Evolutionary conservation across 805 yeast genomes (phyloP).

Genomic region (Tetrapisispora phaffii): DNA sequence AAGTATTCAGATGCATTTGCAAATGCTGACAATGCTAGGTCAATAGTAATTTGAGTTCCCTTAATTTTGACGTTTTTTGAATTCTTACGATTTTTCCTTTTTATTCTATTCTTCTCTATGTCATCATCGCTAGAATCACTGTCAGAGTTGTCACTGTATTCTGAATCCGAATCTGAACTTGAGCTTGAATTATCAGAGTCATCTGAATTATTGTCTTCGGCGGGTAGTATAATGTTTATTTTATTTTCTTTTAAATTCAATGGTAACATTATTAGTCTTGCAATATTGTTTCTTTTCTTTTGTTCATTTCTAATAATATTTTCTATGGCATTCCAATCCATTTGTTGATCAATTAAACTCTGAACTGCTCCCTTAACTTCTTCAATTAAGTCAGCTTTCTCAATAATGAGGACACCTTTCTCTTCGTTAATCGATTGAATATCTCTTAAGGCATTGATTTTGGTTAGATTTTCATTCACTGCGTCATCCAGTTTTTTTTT

Average conservation of each 20-base stretch:
- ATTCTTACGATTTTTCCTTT: constrained; percentile 1
- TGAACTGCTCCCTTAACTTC: constrained; percentile 62
- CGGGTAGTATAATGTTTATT: constrained; percentile 46
- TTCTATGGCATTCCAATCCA: constrained; percentile 92
- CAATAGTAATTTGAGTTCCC: constrained; percentile 48
- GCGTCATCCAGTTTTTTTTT: constrained; percentile 67
- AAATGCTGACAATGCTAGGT: constrained; percentile 63
- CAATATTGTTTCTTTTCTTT: constrained; percentile 51
- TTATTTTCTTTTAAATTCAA: constrained; percentile 61
- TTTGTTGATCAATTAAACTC: constrained; percentile 60
- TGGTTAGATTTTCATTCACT: constrained; percentile 56
- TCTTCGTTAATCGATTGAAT: constrained; percentile 54
- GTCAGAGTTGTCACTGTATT: constrained; percentile 12
- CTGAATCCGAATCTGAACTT: constrained; percentile 18
- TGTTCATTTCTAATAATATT: constrained; percentile 63
- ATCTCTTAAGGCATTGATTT: constrained; percentile 52
- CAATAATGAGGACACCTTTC: constrained; percentile 66
- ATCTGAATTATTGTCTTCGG: constrained; percentile 29
- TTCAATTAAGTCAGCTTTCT: constrained; percentile 60
- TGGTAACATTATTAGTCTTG: constrained; percentile 53
- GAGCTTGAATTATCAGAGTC: constrained; percentile 25
- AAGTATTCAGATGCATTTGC: constrained; percentile 84
- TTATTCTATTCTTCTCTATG: constrained; percentile 6
- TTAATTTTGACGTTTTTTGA: constrained; percentile 8
- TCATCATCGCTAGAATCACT: constrained; percentile 8